Evolutionary conservation across 371 early-diverging fungal species (phyloP).

Genomic region (Mucor sp.): DNA sequence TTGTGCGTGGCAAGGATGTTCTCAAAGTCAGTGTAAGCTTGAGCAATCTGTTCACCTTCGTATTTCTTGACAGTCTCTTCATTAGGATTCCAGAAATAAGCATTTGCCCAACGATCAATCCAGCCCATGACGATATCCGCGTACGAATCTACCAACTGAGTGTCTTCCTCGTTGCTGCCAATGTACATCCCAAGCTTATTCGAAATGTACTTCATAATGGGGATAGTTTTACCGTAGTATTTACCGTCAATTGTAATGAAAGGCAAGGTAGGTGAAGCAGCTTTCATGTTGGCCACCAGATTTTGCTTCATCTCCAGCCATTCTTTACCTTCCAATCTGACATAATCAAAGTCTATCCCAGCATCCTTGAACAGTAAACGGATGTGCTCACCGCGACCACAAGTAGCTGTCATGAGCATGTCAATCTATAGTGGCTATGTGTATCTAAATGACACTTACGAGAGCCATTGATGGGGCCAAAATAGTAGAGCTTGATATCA

Average conservation of each 20-base stretch:
- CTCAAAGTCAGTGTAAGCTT: slow-evolving; percentile 3
- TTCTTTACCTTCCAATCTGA: slow-evolving; percentile 9
- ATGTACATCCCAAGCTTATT: slow-evolving; percentile 30
- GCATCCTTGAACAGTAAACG: slow-evolving; percentile 33
- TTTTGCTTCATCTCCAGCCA: slow-evolving; percentile 20
- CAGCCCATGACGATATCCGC: slow-evolving; percentile 21
- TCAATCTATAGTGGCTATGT: neutral
- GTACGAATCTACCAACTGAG: slow-evolving; percentile 20
- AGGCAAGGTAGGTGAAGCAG: slow-evolving; percentile 23
- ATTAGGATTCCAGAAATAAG: neutral
- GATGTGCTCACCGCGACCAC: slow-evolving; percentile 30
- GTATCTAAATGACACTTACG: slow-evolving; percentile 9
- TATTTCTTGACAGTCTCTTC: slow-evolving; percentile 13
- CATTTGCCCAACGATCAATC: neutral
- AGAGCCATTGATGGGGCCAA: neutral
- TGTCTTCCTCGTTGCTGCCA: slow-evolving; percentile 26
- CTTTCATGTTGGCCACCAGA: neutral
- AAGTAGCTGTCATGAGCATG: neutral
- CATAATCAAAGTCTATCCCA: slow-evolving; percentile 26
- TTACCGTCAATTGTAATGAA: slow-evolving; percentile 28
- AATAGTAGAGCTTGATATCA: slow-evolving; percentile 18
- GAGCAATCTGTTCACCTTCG: neutral
- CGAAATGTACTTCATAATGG: slow-evolving; percentile 25
- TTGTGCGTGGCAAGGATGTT: slow-evolving; percentile 6
- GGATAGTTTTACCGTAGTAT: slow-evolving; percentile 20